phyloP scores from a whole-genome alignment of 306 rosid species.

The Sindora glabra region DNA sequence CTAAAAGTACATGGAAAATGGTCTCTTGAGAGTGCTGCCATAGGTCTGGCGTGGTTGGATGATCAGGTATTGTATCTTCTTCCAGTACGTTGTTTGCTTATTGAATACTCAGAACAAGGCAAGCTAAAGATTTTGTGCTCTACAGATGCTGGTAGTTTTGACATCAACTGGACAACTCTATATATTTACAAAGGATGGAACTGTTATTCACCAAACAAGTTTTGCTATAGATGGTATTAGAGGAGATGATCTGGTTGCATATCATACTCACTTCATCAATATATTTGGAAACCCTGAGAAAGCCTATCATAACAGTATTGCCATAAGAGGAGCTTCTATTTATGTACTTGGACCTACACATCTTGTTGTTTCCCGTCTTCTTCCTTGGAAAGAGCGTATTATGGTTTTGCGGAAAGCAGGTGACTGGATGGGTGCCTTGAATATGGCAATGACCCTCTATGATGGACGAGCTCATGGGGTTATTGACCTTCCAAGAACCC shows the following conservation, averaged over 20 bases:
- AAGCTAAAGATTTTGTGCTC: slow-evolving; percentile 20
- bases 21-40: slow-evolving; percentile 86
- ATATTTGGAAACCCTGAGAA: slow-evolving; percentile 88
- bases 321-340: slow-evolving; percentile 91
- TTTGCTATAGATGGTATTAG: slow-evolving; percentile 57
- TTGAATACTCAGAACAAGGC: background rate
- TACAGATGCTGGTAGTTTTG: slow-evolving; percentile 88
- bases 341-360: slow-evolving; percentile 81
- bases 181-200: slow-evolving; percentile 84
- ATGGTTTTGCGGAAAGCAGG: slow-evolving; percentile 81
- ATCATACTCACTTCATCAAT: slow-evolving; percentile 77
- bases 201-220: slow-evolving; percentile 84
- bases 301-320: slow-evolving; percentile 76
- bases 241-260: slow-evolving; percentile 75
- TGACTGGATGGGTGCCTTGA: slow-evolving; percentile 98
- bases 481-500: slow-evolving; percentile 85
- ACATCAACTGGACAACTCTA: slow-evolving; percentile 69
- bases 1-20: slow-evolving; percentile 71
- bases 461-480: slow-evolving; percentile 97
- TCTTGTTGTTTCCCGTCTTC: slow-evolving; percentile 80
- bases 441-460: slow-evolving; percentile 89
- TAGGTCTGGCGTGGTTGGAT: slow-evolving; percentile 94
- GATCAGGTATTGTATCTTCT: slow-evolving; percentile 61
- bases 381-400: slow-evolving; percentile 94
- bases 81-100: slow-evolving; percentile 14